phyloP scores from a whole-genome alignment of 2,329 filamentous ascomycete species.

The Ustulina deusta region DNA sequence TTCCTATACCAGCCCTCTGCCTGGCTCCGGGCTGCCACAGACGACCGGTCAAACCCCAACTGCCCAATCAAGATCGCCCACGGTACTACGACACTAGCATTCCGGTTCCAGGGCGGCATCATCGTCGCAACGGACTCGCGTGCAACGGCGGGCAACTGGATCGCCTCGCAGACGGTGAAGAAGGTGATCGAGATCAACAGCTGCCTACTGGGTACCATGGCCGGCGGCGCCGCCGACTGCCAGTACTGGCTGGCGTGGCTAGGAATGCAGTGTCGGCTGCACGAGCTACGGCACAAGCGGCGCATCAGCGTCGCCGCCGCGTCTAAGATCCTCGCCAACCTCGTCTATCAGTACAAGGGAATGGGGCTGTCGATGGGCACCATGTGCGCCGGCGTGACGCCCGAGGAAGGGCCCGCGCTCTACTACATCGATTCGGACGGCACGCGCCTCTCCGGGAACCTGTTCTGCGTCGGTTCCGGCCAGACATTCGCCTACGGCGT shows the following conservation, averaged over 20 bases:
- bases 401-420: constrained; percentile 93
- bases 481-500: constrained; percentile 99
- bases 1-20: constrained; percentile 74
- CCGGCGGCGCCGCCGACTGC: constrained; percentile 97
- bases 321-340: constrained; percentile 97
- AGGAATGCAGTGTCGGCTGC: constrained; percentile 98
- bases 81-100: constrained; percentile 97
- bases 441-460: constrained; percentile 89
- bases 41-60: constrained; percentile 95
- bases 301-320: constrained; percentile 97
- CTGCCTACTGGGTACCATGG: constrained; percentile 95
- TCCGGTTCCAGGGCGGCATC: constrained; percentile 98
- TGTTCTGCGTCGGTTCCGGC: constrained; percentile 98
- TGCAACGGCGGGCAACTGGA: constrained; percentile 98
- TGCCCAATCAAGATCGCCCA: constrained; percentile 99
- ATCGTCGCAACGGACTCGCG: constrained; percentile 98
- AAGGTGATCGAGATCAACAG: constrained; percentile 99
- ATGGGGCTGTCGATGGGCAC: constrained; percentile 99
- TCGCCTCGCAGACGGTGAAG: constrained; percentile 99
- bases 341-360: constrained; percentile 98
- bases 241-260: constrained; percentile 99
- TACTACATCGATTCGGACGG: constrained; percentile 99
- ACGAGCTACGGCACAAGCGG: constrained; percentile 99
- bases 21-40: constrained; percentile 96
- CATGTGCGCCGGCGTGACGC: constrained; percentile 97